Conservation (phyloP, 495 filamentous ascomycete species). For the Ascodesmis nigricans region DNA sequence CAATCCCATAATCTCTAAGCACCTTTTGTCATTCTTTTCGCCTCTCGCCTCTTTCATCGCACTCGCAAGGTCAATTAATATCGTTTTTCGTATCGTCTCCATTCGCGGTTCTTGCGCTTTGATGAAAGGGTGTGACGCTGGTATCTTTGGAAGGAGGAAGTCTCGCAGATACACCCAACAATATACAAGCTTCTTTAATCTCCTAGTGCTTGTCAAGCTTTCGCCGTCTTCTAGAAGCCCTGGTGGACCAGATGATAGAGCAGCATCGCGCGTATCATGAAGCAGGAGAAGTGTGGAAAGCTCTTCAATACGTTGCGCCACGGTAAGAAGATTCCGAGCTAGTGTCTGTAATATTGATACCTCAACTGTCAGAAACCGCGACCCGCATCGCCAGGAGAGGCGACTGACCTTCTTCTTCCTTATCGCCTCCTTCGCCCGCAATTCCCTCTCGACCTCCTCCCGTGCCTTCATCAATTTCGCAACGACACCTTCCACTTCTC, state of each 20-base stretch:
- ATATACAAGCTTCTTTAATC: constrained; percentile 26
- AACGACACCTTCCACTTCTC: constrained; percentile 45
- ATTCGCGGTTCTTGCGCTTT: constrained; percentile 34
- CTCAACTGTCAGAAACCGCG: not conserved
- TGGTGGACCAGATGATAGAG: constrained; percentile 1
- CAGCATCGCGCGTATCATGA: constrained; percentile 10
- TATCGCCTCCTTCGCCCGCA: constrained; percentile 34
- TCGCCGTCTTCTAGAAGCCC: constrained; percentile 12
- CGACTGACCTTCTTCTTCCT: constrained; percentile 27
- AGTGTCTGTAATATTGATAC: constrained; percentile 17
- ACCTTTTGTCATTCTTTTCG: constrained; percentile 30
- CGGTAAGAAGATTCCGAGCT: constrained; percentile 46
- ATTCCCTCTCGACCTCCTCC: constrained; percentile 30
- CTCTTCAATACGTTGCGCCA: constrained; percentile 46
- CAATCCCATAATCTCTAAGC: constrained; percentile 49
- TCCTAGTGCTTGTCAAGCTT: constrained; percentile 21
- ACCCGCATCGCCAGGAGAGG: too few species aligned
- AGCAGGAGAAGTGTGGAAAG: constrained; percentile 50
- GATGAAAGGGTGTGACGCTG: constrained; percentile 41
- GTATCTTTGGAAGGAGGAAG: constrained; percentile 25
- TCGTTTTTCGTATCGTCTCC: constrained; percentile 43
- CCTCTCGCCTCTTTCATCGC: constrained; percentile 49
- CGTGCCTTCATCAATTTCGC: constrained; percentile 32
- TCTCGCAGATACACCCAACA: constrained; percentile 25
- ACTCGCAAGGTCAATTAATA: constrained; percentile 61